phyloP scores from a whole-genome alignment of 179 eudicot species.

The Sideroxylon spinosum region DNA sequence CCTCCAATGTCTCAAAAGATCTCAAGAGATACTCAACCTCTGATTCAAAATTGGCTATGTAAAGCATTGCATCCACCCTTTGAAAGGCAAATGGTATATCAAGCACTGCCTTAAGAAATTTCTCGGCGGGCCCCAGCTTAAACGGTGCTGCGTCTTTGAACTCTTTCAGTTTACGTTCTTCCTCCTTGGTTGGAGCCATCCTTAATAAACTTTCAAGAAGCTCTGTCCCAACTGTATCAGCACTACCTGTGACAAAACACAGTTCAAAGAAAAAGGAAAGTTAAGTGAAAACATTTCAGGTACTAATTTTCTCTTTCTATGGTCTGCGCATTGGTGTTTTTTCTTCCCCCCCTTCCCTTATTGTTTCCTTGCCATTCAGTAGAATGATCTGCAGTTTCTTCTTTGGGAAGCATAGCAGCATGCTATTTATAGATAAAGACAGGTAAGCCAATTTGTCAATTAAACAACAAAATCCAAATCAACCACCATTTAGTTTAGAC shows the following conservation, averaged over 20 bases:
- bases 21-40: constrained; percentile 83
- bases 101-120: constrained; percentile 75
- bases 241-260: constrained; percentile 52
- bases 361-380: no score
- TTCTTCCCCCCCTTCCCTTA: no score
- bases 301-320: neutral
- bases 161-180: constrained; percentile 74
- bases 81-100: constrained; percentile 84
- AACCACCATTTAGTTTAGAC: no score
- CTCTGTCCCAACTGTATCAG: constrained; percentile 74
- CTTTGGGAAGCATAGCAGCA: no score
- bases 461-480: no score
- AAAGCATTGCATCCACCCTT: constrained; percentile 90
- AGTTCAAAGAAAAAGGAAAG: neutral
- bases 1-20: constrained; percentile 86
- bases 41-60: constrained; percentile 77
- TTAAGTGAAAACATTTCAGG: neutral
- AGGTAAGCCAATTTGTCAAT: no score
- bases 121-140: constrained; percentile 87
- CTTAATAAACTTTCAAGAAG: constrained; percentile 80
- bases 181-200: constrained; percentile 95
- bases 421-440: no score
- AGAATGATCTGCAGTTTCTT: no score
- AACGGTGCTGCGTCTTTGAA: constrained; percentile 65
- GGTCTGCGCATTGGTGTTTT: neutral